Base-by-base conservation (phyloP, 2,329 filamentous ascomycete genomes). In the Chaetomium olivaceum region DNA sequence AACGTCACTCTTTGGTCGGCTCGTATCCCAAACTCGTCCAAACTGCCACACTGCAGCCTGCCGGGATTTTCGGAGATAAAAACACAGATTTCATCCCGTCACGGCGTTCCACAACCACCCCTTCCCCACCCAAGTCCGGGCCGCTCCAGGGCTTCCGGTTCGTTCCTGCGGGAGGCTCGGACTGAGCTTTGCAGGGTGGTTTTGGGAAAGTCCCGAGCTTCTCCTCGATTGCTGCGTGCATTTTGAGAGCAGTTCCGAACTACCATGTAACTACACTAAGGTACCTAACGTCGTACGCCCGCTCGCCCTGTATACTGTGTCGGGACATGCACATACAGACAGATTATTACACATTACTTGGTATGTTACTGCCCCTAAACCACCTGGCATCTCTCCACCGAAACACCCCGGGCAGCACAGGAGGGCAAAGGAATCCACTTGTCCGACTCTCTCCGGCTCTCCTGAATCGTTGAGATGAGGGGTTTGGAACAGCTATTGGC, bases 61-160 rank as follows among this genome's bases (percentile, higher is more conserved):
- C 57, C 55, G 64, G 65, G 52, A 67, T 48, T 58, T 61, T 36
- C 65, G 65, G 65, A 67, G 61, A 67, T 67, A 67, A 67, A 62
- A 9, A 33, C n/a, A 57, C 21, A 29, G 36, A 36, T 31, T 55
- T 23, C 48, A 39, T 27, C 57, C 12, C 23, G 23, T 21, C 31
- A 29, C 58, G 31, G 54, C 55, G 63, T 62, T 55, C 59, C 54
- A 62, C 63, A 43, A 43, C 43, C 14, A 54, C 33, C n/a, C n/a
- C n/a, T 61, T 60, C 64, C 61, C 64, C 64, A 63, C 64, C 51
- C 57, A 50, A 51, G 39, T 66, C 61, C 64, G 61, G 61, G 50
- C 52, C 54, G 58, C 56, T 63, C 55, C 48, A 62, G 52, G 33
- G 29, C 29, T 46, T 61, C 57, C 57, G 57, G 62, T 60, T 64